Conservation (phyloP, 1,284 basidiomycete species). For the Coniophora puteana region DNA sequence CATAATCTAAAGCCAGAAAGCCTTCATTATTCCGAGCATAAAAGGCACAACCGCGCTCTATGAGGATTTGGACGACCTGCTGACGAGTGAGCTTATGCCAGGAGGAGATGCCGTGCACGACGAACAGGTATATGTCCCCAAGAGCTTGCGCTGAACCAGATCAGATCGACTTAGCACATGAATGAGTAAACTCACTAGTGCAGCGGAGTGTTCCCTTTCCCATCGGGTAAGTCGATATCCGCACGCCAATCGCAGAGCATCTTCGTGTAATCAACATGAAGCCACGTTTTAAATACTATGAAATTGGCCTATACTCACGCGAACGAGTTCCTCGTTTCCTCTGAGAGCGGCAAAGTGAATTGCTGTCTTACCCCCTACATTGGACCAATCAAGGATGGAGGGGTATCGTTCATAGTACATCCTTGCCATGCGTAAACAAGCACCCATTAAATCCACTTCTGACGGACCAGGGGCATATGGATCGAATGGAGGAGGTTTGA, state of each 20-base stretch:
- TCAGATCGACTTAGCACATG: conserved; percentile 10
- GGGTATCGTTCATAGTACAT: conserved; percentile 80
- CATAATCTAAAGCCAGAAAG: conserved; percentile 89
- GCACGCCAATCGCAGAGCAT: conserved; percentile 88
- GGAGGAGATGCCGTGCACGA: conserved; percentile 12
- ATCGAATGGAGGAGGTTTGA: conserved; percentile 50
- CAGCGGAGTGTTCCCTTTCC: conserved; percentile 88
- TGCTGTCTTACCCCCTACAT: conserved; percentile 84
- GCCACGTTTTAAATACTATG: conserved; percentile 7
- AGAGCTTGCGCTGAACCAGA: conserved; percentile 63
- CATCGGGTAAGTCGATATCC: conserved; percentile 84
- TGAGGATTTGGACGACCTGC: conserved; percentile 81
- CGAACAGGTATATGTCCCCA: conserved; percentile 79
- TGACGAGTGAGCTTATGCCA: conserved; percentile 14
- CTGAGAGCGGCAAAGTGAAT: conserved; percentile 85
- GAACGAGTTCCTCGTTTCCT: conserved; percentile 85
- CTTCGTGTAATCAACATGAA: conserved; percentile 36
- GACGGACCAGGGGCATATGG: conserved; percentile 43
- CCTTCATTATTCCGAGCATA: conserved; percentile 84
- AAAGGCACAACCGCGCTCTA: conserved; percentile 85
- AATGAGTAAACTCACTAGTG: conserved; percentile 69
- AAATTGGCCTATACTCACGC: conserved; percentile 45
- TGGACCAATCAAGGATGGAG: conserved; percentile 87
- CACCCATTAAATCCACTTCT: conserved; percentile 61
- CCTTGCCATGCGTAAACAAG: conserved; percentile 75